These are phyloP conservation scores for Solanum neorickii DNA, from an alignment of 257 asterid species.

Conservation along the genomic window DNA sequence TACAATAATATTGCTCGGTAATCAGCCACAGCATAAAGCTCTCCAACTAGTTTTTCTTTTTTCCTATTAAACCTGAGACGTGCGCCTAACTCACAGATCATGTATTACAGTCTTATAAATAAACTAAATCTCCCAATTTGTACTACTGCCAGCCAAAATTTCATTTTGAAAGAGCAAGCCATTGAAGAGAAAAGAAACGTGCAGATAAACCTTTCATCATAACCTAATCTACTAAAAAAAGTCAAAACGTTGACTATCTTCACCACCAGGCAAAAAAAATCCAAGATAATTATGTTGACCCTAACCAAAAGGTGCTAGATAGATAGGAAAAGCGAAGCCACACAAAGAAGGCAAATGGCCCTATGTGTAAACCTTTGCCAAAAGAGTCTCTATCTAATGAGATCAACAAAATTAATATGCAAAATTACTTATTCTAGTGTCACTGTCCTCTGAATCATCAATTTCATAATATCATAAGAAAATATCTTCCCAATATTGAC, in stretches of 20 bases:
- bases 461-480: not conserved
- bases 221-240: not conserved
- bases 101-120: not conserved
- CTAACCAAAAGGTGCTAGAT: not conserved
- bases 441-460: not conserved
- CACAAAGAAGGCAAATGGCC: not conserved
- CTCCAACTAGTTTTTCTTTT: not conserved
- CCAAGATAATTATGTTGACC: not conserved
- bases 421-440: not conserved
- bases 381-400: not conserved
- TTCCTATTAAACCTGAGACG: too few relatives aligned
- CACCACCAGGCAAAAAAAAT: not conserved
- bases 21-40: not conserved
- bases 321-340: not conserved
- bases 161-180: not conserved
- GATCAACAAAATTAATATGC: not conserved
- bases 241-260: not conserved
- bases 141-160: not conserved
- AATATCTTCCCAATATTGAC: not conserved
- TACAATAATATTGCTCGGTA: not conserved
- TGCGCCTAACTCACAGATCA: not conserved
- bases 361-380: not conserved
- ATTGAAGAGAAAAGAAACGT: not conserved
- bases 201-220: not conserved
- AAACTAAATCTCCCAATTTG: not conserved